These are phyloP conservation scores for Astrephomene gubernaculifera DNA, from an alignment of 139 green algal species.

Conservation along the genomic window DNA sequence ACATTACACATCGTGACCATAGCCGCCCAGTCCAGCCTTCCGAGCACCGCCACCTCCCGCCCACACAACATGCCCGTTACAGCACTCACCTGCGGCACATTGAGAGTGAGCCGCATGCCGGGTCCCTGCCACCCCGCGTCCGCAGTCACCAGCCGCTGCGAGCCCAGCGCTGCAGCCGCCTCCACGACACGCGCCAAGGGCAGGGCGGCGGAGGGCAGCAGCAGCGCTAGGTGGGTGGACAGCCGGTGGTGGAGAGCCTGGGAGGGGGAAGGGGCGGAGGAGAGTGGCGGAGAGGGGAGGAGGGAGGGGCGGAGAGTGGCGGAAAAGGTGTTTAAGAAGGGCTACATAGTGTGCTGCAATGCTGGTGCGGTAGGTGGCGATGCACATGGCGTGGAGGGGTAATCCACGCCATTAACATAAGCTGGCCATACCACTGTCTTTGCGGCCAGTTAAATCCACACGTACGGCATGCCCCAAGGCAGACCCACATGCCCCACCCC, in stretches of 20 bases:
- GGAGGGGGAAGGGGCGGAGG: too few relatives aligned
- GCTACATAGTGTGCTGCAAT: too few relatives aligned
- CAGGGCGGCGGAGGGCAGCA: conserved; percentile 34
- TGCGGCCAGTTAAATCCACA: too few relatives aligned
- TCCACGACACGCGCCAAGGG: conserved; percentile 38
- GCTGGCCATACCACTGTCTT: too few relatives aligned
- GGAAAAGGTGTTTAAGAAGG: too few relatives aligned
- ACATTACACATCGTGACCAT: background rate
- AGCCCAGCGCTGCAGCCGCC: conserved; percentile 46
- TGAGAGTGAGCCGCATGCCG: conserved; percentile 36
- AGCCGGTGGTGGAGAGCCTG: conserved; percentile 55
- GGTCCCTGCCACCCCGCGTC: conserved; percentile 52
- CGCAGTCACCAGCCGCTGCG: conserved; percentile 62
- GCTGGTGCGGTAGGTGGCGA: too few relatives aligned
- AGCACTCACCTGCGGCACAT: conserved; percentile 18
- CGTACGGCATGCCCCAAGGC: too few relatives aligned
- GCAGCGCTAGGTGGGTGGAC: conserved; percentile 44
- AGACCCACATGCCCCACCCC: too few relatives aligned
- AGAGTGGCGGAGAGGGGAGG: too few relatives aligned
- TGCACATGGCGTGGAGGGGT: too few relatives aligned
- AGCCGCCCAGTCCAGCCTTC: background rate
- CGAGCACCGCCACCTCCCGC: background rate
- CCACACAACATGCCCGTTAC: background rate
- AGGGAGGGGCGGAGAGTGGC: too few relatives aligned
- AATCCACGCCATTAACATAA: too few relatives aligned